Base-by-base conservation (phyloP, 23 red algal genomes). In the Gracilariopsis chorda region DNA sequence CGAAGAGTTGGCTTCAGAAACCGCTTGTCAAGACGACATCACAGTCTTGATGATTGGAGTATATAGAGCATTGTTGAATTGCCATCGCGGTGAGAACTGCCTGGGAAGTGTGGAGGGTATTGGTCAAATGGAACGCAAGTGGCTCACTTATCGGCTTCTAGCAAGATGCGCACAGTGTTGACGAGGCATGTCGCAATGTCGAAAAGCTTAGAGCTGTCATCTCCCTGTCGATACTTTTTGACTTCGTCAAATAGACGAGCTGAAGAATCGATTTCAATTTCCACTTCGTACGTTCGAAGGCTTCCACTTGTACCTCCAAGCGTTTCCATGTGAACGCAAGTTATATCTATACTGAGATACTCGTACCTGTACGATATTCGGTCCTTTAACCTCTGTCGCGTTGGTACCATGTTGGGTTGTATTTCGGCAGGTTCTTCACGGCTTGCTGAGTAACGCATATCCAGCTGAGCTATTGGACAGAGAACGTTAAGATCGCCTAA, bases 291-390 rank as follows among this genome's bases (percentile, higher is more conserved):
- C 23, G 82, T 88, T 33, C 59, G 68, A 5, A 35, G 24, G 28
- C 48, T 28, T 42, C 56, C 59, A 25, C 32, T 48, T 25, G 48
- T 32, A 21, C 20, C 25, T 8, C 44, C 23, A 28, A 52, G 4
- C 1, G 72, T 42, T 41, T 55, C 35, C 77, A 77, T 68, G 32
- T 84, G 64, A 23, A 95, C 94, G 52, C 42, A 56, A 37, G 94
- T 92, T 24, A 95, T 95, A 53, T 95, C 94, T 37, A 95, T 46
- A 48, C 86, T 91, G 17, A 95, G 48, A 56, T 78, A 84, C 13
- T 84, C 94, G 25, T 78, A 85, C 74, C 86, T 82, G 60, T 95
- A 95, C 44, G 94, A 95, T 27, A 95, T 79, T 32, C 94, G 78
- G 58, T 95, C 94, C 32, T 95, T 95, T 23, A 78, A 14, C 39